These are phyloP conservation scores for Fraxinus greggii DNA, from an alignment of 305 asterid species.

Conservation along the genomic window DNA sequence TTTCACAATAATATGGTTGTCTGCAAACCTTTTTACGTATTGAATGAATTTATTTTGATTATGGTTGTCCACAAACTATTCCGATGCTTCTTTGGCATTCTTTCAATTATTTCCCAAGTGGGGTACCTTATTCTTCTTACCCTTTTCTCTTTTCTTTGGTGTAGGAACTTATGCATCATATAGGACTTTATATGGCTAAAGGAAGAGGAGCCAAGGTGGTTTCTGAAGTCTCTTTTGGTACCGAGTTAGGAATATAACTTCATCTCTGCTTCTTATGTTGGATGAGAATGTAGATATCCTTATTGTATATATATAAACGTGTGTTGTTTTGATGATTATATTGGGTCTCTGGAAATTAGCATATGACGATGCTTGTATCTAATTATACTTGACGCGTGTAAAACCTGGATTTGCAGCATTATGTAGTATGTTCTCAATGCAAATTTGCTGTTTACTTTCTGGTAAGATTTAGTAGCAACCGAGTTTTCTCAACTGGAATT, in stretches of 20 bases:
- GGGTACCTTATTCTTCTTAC: neutral
- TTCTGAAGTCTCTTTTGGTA: conserved; percentile 50
- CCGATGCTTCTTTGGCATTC: neutral
- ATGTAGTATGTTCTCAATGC: neutral
- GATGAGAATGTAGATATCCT: neutral
- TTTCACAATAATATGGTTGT: neutral
- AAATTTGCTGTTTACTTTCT: neutral
- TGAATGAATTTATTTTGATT: neutral
- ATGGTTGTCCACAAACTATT: neutral
- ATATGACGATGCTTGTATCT: neutral
- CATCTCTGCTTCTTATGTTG: neutral
- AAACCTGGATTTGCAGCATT: conserved; percentile 17
- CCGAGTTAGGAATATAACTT: conserved; percentile 16
- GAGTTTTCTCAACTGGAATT: neutral
- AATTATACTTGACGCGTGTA: neutral
- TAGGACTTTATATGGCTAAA: conserved; percentile 88
- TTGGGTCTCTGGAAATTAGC: neutral
- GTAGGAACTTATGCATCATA: conserved; percentile 78
- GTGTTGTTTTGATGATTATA: neutral
- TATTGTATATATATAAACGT: too few species aligned
- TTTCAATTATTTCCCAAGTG: neutral
- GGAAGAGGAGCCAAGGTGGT: conserved; percentile 87
- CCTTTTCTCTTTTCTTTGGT: neutral
- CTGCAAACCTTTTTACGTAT: neutral
- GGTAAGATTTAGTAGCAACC: neutral